Base-by-base conservation (phyloP, 331 rosid genomes). In the Malus hybrid region DNA sequence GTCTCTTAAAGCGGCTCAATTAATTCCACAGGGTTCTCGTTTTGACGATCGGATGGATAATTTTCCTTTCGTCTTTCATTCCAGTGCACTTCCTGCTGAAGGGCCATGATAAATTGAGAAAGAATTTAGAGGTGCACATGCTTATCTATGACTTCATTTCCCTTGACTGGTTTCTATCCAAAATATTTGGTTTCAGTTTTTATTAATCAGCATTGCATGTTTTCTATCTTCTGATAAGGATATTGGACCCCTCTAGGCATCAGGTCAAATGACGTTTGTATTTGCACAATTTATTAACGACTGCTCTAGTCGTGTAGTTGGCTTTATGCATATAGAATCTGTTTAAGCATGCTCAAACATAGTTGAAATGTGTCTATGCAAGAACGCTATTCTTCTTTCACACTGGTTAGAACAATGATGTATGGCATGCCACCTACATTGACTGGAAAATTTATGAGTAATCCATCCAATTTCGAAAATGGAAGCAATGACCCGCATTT, bases 21-120 rank as follows among this genome's bases (percentile, higher is more conserved):
- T 80, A 32, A 79, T 67, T 70, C 6, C 87, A 82, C 96, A 94
- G 99, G 93, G 95, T 86, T 81, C 70, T 94, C 28, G 89, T 84
- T 71, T 84, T 94, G 88, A 84, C 99, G 9, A 71, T 94, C 28
- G 97, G 97, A 76, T 94, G 99, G 97, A 90, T 92, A 68, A 84
- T 94, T 70, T 91, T 94, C 88, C 97, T 94, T 78, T 90, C 93
- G 2, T 77, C 91, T 15, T 94, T 88, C 87, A 88, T 88, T 76
- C 95, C 96, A 0, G 99, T 90, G 80, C 93, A 90, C 85, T 67
- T 80, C 16, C 79, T 94, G 27, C 78, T 94, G 84, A 92, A 88
- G 81, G 93, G 87, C 69, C 83, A 87, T n/a, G 93, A 88, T 70
- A 90, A 84, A 74, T 79, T 88, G 85, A 90, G 96, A 85, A 86